Conservation (phyloP, 257 asterid genomes). For the Pogostemon cablin region DNA sequence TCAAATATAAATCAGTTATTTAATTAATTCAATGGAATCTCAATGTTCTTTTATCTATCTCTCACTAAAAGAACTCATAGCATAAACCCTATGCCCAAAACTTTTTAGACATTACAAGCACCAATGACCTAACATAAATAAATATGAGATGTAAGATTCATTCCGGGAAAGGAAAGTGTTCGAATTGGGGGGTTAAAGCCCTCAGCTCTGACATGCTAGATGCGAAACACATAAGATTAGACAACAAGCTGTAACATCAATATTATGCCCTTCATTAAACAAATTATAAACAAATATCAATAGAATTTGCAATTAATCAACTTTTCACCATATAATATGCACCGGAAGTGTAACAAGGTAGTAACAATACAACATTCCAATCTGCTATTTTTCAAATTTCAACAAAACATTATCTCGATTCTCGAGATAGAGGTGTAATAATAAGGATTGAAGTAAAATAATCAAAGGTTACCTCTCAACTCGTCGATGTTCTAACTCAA, state of each 20-base stretch:
- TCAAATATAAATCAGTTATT: not conserved
- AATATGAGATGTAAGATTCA: too few species aligned
- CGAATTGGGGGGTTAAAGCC: not conserved
- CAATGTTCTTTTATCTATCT: not conserved
- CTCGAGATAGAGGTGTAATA: not conserved
- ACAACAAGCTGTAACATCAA: not conserved
- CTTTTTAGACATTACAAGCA: not conserved
- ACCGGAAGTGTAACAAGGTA: not conserved
- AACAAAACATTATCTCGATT: conserved; percentile 5
- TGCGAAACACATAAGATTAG: not conserved
- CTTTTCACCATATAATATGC: conserved; percentile 12
- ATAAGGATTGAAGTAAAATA: not conserved
- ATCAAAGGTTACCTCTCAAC: conserved; percentile 62
- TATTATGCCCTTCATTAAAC: too few species aligned
- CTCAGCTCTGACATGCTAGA: not conserved
- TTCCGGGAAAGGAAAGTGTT: not conserved
- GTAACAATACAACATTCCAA: not conserved
- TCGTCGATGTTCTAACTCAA: conserved; percentile 76
- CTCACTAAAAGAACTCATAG: not conserved
- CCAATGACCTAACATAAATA: not conserved
- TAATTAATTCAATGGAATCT: not conserved
- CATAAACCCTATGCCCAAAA: not conserved
- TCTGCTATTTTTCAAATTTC: not conserved
- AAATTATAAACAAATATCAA: not conserved
- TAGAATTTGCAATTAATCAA: not conserved